phyloP scores from a whole-genome alignment of 2,329 filamentous ascomycete genomes.

The Diaporthe humulicola region DNA sequence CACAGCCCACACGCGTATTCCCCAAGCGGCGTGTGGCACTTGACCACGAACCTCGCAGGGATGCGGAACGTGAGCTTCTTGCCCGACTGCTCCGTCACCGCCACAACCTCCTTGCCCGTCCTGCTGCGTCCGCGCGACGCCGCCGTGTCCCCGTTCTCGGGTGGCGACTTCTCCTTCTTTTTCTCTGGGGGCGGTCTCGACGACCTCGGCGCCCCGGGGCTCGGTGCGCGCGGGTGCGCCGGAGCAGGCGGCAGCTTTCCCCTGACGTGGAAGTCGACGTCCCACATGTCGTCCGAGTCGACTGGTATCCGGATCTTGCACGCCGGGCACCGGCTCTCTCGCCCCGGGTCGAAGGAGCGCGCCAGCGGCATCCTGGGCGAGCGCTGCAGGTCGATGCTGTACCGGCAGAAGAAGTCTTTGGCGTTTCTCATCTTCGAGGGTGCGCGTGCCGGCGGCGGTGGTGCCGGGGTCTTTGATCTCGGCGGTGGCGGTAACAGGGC shows the following conservation, averaged over 20 bases:
- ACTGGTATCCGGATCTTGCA: constrained; percentile 45
- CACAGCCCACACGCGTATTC: constrained; percentile 31
- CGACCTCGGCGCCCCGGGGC: constrained; percentile 43
- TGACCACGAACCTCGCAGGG: constrained; percentile 48
- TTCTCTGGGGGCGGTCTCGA: constrained; percentile 29
- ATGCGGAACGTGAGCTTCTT: constrained; percentile 49
- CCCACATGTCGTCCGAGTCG: constrained; percentile 48
- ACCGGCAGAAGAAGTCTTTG: constrained; percentile 48
- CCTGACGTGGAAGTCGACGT: constrained; percentile 44
- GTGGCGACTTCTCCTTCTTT: constrained; percentile 36
- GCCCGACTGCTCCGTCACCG: constrained; percentile 46
- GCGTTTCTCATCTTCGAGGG: constrained; percentile 33
- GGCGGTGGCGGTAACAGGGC: constrained; percentile 35
- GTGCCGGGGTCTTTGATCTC: neutral
- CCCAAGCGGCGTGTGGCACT: constrained; percentile 48
- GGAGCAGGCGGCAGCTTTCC: constrained; percentile 39
- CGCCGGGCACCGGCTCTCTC: constrained; percentile 44
- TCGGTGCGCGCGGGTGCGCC: constrained; percentile 36
- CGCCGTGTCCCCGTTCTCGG: constrained; percentile 38
- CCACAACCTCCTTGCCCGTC: constrained; percentile 38
- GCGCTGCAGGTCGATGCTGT: constrained; percentile 49
- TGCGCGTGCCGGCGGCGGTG: constrained; percentile 39
- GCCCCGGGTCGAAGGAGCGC: constrained; percentile 41
- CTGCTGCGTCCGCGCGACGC: constrained; percentile 33
- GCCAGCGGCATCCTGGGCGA: constrained; percentile 43